Conservation (phyloP, 768 basidiomycete genomes). For the Lactarius psammicola region DNA sequence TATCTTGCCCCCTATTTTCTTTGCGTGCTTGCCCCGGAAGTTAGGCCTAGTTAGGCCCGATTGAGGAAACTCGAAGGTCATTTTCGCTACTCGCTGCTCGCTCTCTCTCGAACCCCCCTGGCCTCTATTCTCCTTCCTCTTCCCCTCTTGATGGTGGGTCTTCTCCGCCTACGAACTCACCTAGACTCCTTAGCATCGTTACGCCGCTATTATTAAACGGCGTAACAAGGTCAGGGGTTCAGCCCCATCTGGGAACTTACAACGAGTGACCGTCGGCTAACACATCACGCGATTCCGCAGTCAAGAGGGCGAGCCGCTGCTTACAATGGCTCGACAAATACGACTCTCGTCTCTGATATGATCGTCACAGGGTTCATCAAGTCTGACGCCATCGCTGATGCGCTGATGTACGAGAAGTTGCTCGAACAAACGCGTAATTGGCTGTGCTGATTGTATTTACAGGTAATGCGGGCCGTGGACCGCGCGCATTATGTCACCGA, state of each 20-base stretch:
- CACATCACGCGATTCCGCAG: not conserved
- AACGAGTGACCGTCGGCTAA: not conserved
- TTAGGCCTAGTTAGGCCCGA: too few relatives aligned
- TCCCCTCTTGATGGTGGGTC: too few relatives aligned
- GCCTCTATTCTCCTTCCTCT: too few relatives aligned
- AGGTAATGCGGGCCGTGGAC: conserved; percentile 49
- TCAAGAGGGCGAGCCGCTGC: not conserved
- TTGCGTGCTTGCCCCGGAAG: too few relatives aligned
- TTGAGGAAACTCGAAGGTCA: too few relatives aligned
- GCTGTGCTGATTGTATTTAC: not conserved
- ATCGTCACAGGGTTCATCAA: conserved; percentile 49
- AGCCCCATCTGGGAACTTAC: not conserved
- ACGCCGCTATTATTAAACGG: too few relatives aligned
- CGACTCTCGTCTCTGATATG: conserved; percentile 72
- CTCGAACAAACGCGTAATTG: not conserved
- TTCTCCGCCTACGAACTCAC: too few relatives aligned
- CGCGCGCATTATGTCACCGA: conserved; percentile 44
- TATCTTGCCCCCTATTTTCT: too few relatives aligned
- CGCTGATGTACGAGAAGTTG: conserved; percentile 45
- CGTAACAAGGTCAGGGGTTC: not conserved
- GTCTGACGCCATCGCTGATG: conserved; percentile 53
- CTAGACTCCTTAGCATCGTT: too few relatives aligned
- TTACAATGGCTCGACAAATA: conserved; percentile 64
- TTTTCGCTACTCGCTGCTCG: too few relatives aligned
- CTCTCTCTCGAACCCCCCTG: too few relatives aligned